phyloP scores from a whole-genome alignment of 345 rosid genomes.

The Salix suchowensis region DNA sequence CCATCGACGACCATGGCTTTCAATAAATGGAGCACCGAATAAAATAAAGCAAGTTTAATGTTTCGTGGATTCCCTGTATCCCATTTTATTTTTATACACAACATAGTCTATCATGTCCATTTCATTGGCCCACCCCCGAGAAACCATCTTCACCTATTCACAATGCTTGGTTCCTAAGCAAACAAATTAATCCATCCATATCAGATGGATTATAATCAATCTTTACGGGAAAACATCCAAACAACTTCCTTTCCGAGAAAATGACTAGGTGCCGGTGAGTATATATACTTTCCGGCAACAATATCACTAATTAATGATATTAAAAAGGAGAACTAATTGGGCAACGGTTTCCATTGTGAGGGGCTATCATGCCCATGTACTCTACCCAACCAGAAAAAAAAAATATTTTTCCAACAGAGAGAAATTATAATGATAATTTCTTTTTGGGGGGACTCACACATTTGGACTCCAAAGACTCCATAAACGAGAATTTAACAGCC shows the following conservation, averaged over 20 bases:
- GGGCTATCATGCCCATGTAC: neutral
- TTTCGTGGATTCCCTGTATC: neutral
- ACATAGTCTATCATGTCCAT: neutral
- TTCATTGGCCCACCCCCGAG: slow-evolving; percentile 13
- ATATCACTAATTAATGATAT: neutral
- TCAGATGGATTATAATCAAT: neutral
- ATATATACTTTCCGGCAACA: neutral
- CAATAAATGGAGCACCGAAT: slow-evolving; percentile 7
- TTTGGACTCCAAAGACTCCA: slow-evolving; percentile 93
- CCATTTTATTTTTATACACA: neutral
- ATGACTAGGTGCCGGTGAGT: neutral
- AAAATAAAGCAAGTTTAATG: neutral
- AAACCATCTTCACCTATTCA: slow-evolving; percentile 21
- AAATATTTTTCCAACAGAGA: no score
- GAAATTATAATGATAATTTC: neutral
- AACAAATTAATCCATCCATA: neutral
- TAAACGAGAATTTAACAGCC: slow-evolving; percentile 73
- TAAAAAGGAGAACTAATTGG: neutral
- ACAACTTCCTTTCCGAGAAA: slow-evolving; percentile 1
- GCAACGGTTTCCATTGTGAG: neutral
- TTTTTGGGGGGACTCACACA: slow-evolving; percentile 31
- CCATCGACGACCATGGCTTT: slow-evolving; percentile 2
- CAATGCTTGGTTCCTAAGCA: slow-evolving; percentile 19
- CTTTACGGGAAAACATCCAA: slow-evolving; percentile 2
- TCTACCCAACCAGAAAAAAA: neutral